Percentiles rank a stretch among this genome's conserved stretches.
Evolutionary conservation across 1,284 basidiomycete genomes (phyloP).

Genomic region (Sanguinoderma infundibulare): DNA sequence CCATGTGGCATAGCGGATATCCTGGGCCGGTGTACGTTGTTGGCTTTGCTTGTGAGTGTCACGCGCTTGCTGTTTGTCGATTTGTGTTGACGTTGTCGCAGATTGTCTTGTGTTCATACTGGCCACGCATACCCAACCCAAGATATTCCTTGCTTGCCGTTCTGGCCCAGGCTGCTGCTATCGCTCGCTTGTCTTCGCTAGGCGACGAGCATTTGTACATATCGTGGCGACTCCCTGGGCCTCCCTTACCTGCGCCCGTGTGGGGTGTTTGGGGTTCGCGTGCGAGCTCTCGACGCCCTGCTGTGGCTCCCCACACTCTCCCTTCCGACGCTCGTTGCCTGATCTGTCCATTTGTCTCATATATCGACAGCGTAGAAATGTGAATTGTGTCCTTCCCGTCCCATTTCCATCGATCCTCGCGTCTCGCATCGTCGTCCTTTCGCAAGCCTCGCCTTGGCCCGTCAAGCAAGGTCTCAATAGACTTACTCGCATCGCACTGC

Average conservation of each 20-base stretch:
- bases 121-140: constrained; percentile 28
- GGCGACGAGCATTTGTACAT: constrained; percentile 16
- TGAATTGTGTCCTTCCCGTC: constrained; percentile 16
- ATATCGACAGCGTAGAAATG: constrained; percentile 27
- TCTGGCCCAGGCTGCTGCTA: neutral
- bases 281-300: neutral
- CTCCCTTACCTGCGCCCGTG: constrained; percentile 2
- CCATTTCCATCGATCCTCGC: neutral
- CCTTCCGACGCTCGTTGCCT: constrained; percentile 28
- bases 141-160: constrained; percentile 11
- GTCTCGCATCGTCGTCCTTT: constrained; percentile 1
- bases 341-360: constrained; percentile 26
- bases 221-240: constrained; percentile 12
- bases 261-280: neutral
- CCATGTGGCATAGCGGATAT: constrained; percentile 24
- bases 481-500: neutral
- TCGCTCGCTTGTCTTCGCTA: neutral
- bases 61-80: no score
- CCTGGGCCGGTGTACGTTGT: constrained; percentile 29
- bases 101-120: constrained; percentile 26
- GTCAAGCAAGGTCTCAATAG: neutral
- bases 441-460: constrained; percentile 1
- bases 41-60: constrained; percentile 32
- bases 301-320: constrained; percentile 20
- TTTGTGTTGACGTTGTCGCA: neutral